These are phyloP conservation scores for Epichloe typhina DNA, from an alignment of 2,329 filamentous ascomycete genomes.

Conservation along the genomic window DNA sequence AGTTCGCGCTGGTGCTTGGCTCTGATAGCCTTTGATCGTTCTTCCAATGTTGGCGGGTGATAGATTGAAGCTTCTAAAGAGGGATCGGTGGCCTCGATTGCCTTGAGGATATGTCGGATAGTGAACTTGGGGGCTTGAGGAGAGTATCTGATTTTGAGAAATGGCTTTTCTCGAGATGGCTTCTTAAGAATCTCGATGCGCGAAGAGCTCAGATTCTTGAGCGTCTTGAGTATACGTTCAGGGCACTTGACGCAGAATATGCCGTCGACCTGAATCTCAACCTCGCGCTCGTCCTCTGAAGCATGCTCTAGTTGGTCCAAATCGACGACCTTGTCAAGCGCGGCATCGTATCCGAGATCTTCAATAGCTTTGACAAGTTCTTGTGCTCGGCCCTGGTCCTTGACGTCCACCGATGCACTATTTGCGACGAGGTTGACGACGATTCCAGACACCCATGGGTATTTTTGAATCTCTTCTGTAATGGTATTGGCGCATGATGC, in stretches of 20 bases:
- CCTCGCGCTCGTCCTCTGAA: constrained; percentile 31
- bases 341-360: constrained; percentile 53
- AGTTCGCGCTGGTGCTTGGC: constrained; percentile 55
- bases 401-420: constrained; percentile 48
- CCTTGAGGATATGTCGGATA: constrained; percentile 57
- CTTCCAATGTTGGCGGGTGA: constrained; percentile 72
- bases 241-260: constrained; percentile 67
- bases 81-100: constrained; percentile 52
- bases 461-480: constrained; percentile 42
- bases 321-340: constrained; percentile 36
- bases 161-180: constrained; percentile 47
- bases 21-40: constrained; percentile 62
- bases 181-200: constrained; percentile 38
- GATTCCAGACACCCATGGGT: constrained; percentile 42
- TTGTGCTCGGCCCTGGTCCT: constrained; percentile 17
- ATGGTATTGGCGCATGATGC: constrained; percentile 54
- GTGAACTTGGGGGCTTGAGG: constrained; percentile 59
- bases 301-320: constrained; percentile 27
- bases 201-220: constrained; percentile 37
- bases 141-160: constrained; percentile 57
- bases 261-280: constrained; percentile 55
- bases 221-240: constrained; percentile 37
- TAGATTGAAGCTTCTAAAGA: constrained; percentile 57
- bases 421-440: constrained; percentile 54
- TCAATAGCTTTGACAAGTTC: constrained; percentile 37